phyloP scores from a whole-genome alignment of 2,329 filamentous ascomycete species.

The Nothopassalora personata region DNA sequence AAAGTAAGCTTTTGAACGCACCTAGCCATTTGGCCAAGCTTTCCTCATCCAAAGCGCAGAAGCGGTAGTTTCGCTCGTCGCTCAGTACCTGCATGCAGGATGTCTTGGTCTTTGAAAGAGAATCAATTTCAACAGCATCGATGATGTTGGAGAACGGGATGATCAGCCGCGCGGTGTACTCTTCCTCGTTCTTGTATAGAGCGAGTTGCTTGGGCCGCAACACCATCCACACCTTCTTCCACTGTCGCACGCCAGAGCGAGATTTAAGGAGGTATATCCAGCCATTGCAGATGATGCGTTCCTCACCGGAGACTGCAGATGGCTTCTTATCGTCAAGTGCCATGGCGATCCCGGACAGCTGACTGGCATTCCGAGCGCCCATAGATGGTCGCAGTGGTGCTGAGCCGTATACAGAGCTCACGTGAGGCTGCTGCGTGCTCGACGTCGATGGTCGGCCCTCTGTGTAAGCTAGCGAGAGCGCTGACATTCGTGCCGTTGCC shows the following conservation, averaged over 20 bases:
- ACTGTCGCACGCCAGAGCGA: conserved; percentile 78
- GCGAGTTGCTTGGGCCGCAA: conserved; percentile 78
- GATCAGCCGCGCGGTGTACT: conserved; percentile 82
- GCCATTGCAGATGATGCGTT: conserved; percentile 90
- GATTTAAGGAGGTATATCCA: conserved; percentile 80
- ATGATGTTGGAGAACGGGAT: conserved; percentile 73
- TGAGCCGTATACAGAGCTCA: conserved; percentile 29
- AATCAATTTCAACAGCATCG: conserved; percentile 87
- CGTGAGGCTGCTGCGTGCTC: conserved; percentile 25
- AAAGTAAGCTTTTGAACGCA: conserved; percentile 79
- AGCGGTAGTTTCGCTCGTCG: conserved; percentile 64
- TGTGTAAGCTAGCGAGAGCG: conserved; percentile 28
- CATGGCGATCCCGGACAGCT: conserved; percentile 52
- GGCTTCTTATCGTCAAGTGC: conserved; percentile 30
- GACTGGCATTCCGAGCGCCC: conserved; percentile 53
- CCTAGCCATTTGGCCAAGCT: conserved; percentile 77
- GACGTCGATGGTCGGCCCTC: conserved; percentile 31
- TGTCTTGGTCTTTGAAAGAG: conserved; percentile 74
- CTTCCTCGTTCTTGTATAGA: conserved; percentile 85
- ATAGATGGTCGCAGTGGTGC: conserved; percentile 23
- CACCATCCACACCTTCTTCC: conserved; percentile 93
- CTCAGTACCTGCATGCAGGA: conserved; percentile 90
- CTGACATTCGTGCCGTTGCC: conserved; percentile 29
- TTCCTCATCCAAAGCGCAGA: conserved; percentile 68
- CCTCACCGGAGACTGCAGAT: conserved; percentile 52